Evolutionary conservation across 1,139 yeast genomes (phyloP).

Genomic region (Yamadazyma trypodendri): DNA sequence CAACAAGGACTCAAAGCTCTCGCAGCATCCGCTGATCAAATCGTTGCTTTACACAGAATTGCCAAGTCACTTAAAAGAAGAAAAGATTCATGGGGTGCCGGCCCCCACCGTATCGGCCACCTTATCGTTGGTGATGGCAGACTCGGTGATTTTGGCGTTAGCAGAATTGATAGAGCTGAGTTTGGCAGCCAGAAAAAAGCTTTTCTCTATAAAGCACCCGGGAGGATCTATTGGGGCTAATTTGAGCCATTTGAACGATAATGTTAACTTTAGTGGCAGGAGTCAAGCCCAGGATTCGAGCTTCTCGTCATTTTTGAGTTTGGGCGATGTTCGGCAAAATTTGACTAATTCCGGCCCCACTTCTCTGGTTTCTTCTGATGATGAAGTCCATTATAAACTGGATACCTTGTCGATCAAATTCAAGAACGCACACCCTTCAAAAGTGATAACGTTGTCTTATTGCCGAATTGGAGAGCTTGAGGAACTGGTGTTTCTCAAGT

Average conservation of each 20-base stretch:
- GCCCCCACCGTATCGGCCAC: conserved; percentile 91
- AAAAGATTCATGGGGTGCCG: conserved; percentile 70
- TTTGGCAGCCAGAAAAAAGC: conserved; percentile 46
- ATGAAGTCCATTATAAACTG: conserved; percentile 15
- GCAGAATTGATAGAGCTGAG: conserved; percentile 67
- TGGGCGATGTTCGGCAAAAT: conserved; percentile 22
- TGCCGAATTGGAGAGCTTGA: conserved; percentile 4
- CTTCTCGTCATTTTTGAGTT: conserved; percentile 30
- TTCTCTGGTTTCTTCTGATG: conserved; percentile 24
- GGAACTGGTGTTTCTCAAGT: conserved; percentile 29
- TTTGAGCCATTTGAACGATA: conserved; percentile 38
- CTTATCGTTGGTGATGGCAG: conserved; percentile 71
- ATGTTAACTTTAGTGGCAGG: conserved; percentile 11
- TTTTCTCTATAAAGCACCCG: conserved; percentile 76
- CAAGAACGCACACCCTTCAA: neutral
- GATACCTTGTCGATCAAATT: conserved; percentile 5
- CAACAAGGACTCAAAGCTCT: conserved; percentile 46
- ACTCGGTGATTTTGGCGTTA: conserved; percentile 72
- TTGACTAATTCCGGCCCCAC: conserved; percentile 7
- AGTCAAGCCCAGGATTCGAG: conserved; percentile 12
- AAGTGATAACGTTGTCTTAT: neutral
- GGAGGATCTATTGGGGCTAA: conserved; percentile 85
- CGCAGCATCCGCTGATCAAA: conserved; percentile 42
- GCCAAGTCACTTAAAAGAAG: conserved; percentile 58
- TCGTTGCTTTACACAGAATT: conserved; percentile 63